phyloP scores from a whole-genome alignment of 768 basidiomycete genomes.

The Gelatoporia subvermispora region DNA sequence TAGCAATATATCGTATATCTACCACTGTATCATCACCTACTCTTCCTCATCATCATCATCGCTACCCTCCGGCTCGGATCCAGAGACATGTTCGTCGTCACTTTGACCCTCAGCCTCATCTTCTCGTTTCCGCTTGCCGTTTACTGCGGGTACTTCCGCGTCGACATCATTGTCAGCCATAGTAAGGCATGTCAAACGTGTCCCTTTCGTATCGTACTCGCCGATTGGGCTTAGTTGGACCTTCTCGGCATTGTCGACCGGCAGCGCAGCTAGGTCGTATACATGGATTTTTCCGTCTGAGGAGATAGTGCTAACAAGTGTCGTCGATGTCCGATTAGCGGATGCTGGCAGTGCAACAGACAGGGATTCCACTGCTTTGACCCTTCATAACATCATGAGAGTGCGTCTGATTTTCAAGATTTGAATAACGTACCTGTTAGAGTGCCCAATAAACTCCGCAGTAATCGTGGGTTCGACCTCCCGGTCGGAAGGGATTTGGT shows the following conservation, averaged over 20 bases:
- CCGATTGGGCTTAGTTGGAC: conserved; percentile 49
- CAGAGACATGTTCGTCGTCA: conserved; percentile 23
- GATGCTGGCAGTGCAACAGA: conserved; percentile 48
- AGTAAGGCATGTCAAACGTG: conserved; percentile 72
- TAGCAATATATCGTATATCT: conserved; percentile 4
- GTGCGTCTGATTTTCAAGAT: no score
- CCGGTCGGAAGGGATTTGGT: conserved; percentile 49
- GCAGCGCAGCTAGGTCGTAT: conserved; percentile 60
- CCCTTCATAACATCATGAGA: conserved; percentile 37
- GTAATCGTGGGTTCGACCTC: conserved; percentile 50
- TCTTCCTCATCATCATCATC: conserved; percentile 29
- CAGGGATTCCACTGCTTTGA: conserved; percentile 76
- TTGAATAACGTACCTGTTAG: conserved; percentile 65
- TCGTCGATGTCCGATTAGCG: conserved; percentile 39
- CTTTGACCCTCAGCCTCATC: conserved; percentile 35
- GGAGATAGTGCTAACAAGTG: conserved; percentile 70
- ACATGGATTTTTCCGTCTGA: conserved; percentile 85
- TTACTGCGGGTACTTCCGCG: conserved; percentile 8
- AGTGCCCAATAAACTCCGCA: conserved; percentile 74
- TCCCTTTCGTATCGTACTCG: conserved; percentile 81
- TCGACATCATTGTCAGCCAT: conserved; percentile 45
- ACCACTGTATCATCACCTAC: conserved; percentile 16
- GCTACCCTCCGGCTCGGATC: conserved; percentile 23
- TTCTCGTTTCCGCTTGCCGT: conserved; percentile 34
- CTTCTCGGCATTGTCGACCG: conserved; percentile 23